Percentiles rank a stretch among this genome's conserved stretches.
Conservation (phyloP, 345 rosid species). For the Corymbia maculata region DNA sequence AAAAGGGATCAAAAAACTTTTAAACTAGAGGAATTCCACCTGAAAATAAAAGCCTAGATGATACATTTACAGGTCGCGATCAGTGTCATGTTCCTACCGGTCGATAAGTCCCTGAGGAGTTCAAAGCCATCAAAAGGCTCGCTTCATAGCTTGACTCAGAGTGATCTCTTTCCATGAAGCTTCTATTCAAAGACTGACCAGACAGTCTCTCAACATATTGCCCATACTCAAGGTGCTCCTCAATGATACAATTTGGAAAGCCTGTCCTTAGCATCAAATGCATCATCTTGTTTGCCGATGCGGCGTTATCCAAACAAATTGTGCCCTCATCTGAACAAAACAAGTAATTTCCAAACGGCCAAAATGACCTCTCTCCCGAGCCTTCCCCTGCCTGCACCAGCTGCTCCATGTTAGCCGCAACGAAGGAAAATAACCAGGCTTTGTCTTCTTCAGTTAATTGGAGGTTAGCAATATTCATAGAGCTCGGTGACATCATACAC, state of each 20-base stretch:
- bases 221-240: neutral
- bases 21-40: neutral
- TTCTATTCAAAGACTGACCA: neutral
- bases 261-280: neutral
- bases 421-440: conserved; percentile 2
- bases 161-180: neutral
- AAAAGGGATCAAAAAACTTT: neutral
- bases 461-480: neutral
- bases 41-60: accelerated
- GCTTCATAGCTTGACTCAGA: conserved; percentile 11
- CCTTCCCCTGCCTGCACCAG: conserved; percentile 2
- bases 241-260: neutral
- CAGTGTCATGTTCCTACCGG: conserved; percentile 10
- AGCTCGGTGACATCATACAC: conserved; percentile 15
- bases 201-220: neutral
- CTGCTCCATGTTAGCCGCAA: neutral
- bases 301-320: conserved; percentile 53
- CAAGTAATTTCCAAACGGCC: conserved; percentile 70
- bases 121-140: conserved; percentile 55
- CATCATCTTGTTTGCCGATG: conserved; percentile 12
- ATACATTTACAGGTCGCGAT: neutral
- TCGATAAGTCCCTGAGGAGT: conserved; percentile 36
- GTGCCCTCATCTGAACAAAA: conserved; percentile 67
- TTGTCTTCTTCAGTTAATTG: conserved; percentile 2
- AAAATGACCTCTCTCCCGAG: conserved; percentile 11